These are phyloP conservation scores for Niveomyces coronatus DNA, from an alignment of 2,329 filamentous ascomycete genomes.

Conservation along the genomic window DNA sequence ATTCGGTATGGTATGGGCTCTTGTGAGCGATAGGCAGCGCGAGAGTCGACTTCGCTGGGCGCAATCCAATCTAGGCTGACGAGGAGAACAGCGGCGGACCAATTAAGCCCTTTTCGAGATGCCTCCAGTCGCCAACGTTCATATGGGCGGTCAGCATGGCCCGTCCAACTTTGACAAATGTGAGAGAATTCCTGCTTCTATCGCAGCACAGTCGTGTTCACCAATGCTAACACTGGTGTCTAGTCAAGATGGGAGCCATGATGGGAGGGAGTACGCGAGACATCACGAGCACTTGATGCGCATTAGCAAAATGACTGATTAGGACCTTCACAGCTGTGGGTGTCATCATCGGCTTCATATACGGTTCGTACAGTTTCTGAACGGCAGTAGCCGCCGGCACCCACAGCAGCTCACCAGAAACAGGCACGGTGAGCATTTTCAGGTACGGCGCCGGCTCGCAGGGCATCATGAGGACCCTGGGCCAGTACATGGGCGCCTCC, in stretches of 20 bases:
- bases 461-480: slow-evolving; percentile 85
- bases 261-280: slow-evolving; percentile 88
- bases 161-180: slow-evolving; percentile 46
- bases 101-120: slow-evolving; percentile 16
- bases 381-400: slow-evolving; percentile 9
- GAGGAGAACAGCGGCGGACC: neutral
- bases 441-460: slow-evolving; percentile 88
- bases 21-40: too few species aligned
- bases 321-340: slow-evolving; percentile 62
- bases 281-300: neutral
- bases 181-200: slow-evolving; percentile 24
- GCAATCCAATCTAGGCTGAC: too few species aligned
- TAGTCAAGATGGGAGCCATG: slow-evolving; percentile 97
- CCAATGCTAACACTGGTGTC: slow-evolving; percentile 12
- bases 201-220: too few species aligned
- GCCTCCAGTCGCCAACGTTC: slow-evolving; percentile 32
- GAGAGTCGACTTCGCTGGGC: too few species aligned
- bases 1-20: too few species aligned
- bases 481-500: slow-evolving; percentile 94
- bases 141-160: slow-evolving; percentile 31
- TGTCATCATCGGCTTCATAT: slow-evolving; percentile 94
- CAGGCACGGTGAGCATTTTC: slow-evolving; percentile 89
- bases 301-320: slow-evolving; percentile 15
- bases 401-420: slow-evolving; percentile 10
- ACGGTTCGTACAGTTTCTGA: slow-evolving; percentile 47